Conservation (phyloP, 345 rosid species). For the Orychophragmus violaceus region DNA sequence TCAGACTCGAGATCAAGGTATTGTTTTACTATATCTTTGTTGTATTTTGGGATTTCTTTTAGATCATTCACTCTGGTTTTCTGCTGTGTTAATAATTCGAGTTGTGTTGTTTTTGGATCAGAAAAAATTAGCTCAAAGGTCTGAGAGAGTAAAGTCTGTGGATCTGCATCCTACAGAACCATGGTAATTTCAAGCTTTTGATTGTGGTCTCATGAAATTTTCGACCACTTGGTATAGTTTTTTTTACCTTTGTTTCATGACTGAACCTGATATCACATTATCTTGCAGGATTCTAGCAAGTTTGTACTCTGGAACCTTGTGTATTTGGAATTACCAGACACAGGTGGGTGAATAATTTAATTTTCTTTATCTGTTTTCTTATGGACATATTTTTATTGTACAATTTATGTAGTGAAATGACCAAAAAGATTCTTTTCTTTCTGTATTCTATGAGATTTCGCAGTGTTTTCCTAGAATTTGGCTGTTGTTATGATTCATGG, state of each 20-base stretch:
- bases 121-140: slow-evolving; percentile 47
- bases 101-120: slow-evolving; percentile 29
- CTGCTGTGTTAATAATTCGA: not conserved
- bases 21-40: not conserved
- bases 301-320: not conserved
- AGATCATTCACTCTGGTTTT: not conserved
- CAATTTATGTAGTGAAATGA: too few species aligned
- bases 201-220: not conserved
- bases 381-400: not conserved
- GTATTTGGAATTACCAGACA: not conserved
- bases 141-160: slow-evolving; percentile 59
- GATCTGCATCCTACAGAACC: slow-evolving; percentile 22
- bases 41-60: not conserved
- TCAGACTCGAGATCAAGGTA: slow-evolving; percentile 48
- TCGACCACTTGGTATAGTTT: not conserved
- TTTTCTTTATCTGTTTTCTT: not conserved
- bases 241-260: not conserved
- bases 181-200: slow-evolving; percentile 39
- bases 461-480: not conserved
- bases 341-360: not conserved
- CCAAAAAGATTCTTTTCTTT: not conserved
- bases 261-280: not conserved
- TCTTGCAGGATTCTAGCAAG: not conserved
- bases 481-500: not conserved
- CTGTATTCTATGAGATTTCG: not conserved